Base-by-base conservation (phyloP, 1,139 yeast species). In the Saccharomyces pastorianus region DNA sequence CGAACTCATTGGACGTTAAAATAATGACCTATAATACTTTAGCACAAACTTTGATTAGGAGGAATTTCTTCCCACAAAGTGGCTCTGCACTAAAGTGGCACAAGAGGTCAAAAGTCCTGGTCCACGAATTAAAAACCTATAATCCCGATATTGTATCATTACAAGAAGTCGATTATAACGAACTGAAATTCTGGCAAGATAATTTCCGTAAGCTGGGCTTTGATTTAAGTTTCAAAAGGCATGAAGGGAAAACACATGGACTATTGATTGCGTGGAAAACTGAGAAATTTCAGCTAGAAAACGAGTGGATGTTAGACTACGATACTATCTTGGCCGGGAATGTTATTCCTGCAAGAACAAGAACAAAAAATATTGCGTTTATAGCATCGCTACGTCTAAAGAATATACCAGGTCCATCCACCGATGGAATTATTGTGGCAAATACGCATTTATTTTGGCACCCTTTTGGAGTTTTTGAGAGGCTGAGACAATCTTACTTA, bases 361-460 rank as follows among this genome's bases (percentile, higher is more conserved):
- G 72, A 6, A 84, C 95, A 0, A 81, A 76, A 54, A 87, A 87
- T 60, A 82, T 84, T 32, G 95, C 88, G 0, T 64, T 85, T 55
- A 65, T 85, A 52, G 71, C 79, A 1, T 82, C 80, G 27, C 71
- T 86, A 49, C 73, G 76, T 50, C 78, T 84, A 60, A 72, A 69
- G 20, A 70, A 73, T 1, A 47, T 20, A 20, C 3, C 1, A 27
- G 64, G 6, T 57, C 66, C 11, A 51, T 66, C 20, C 70, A 68
- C 56, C 62, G 29, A 56, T 71, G 87, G 89, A 0, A 55, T 88
- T 1, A 68, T 85, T 1, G 71, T 88, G 2, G 95, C 91, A 1
- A 88, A 95, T 0, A 84, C 95, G 0, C 96, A 89, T 71, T 69
- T 88, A 60, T 88, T 84, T 64, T 89, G 96, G 96, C 96, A 88